Conservation (phyloP, 768 basidiomycete genomes). For the Trichaptum fuscoviolaceum region DNA sequence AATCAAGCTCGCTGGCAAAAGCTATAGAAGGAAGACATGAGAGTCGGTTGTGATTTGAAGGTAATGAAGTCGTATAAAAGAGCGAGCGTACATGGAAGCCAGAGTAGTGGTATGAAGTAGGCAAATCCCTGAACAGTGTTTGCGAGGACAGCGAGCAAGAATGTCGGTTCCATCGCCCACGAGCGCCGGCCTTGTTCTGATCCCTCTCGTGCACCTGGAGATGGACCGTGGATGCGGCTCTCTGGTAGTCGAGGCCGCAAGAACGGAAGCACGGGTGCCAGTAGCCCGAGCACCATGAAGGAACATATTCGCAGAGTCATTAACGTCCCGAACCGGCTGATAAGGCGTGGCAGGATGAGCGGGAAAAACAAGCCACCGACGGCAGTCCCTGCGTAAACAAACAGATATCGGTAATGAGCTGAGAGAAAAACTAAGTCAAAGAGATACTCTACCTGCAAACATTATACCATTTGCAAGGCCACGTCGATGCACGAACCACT, state of each 20-base stretch:
- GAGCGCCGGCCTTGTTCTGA: slow-evolving; percentile 6
- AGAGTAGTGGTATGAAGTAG: slow-evolving; percentile 20
- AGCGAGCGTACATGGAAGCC: slow-evolving; percentile 21
- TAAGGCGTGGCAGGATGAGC: slow-evolving; percentile 21
- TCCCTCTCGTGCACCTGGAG: not conserved
- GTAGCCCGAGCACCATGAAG: slow-evolving; percentile 12
- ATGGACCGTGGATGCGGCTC: slow-evolving; percentile 17
- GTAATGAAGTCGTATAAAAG: not conserved
- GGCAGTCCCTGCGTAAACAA: slow-evolving; percentile 16
- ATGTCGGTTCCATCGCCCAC: slow-evolving; percentile 18
- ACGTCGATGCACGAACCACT: slow-evolving; percentile 27
- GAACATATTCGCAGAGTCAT: slow-evolving; percentile 23
- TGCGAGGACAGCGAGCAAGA: slow-evolving; percentile 21
- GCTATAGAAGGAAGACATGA: slow-evolving; percentile 12
- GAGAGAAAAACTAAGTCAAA: not conserved
- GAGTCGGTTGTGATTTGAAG: not conserved
- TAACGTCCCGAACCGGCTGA: slow-evolving; percentile 18
- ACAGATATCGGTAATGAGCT: not conserved
- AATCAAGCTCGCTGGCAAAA: slow-evolving; percentile 21
- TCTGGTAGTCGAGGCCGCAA: slow-evolving; percentile 22
- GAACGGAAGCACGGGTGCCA: slow-evolving; percentile 22
- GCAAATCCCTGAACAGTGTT: slow-evolving; percentile 23
- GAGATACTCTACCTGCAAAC: slow-evolving; percentile 18
- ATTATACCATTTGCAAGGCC: slow-evolving; percentile 28
- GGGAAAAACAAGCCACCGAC: slow-evolving; percentile 26